Percentiles rank a stretch among this genome's conserved stretches.
phyloP scores from a whole-genome alignment of 2,329 filamentous ascomycete genomes.

The Dactylellina drechsleri region DNA sequence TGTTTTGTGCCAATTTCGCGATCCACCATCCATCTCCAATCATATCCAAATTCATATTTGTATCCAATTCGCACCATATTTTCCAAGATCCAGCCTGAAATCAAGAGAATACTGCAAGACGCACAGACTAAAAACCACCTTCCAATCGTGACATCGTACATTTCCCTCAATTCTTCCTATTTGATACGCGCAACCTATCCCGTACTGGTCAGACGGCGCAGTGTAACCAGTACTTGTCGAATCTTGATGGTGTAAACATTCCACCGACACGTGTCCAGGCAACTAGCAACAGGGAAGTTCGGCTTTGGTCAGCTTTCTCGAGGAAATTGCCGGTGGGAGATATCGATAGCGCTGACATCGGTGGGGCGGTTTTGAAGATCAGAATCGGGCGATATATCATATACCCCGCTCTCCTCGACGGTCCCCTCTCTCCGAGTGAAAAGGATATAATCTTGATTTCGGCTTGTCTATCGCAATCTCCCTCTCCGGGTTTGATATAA shows the following conservation, averaged over 20 bases:
- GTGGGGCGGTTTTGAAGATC: background rate
- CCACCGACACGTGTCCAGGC: conserved; percentile 38
- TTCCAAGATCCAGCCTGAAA: background rate
- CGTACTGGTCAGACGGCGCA: conserved; percentile 6
- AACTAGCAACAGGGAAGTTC: conserved; percentile 8
- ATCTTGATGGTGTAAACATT: background rate
- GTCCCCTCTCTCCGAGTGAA: no score
- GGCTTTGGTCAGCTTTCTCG: background rate
- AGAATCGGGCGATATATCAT: no score
- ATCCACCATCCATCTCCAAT: no score
- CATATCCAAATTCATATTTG: no score
- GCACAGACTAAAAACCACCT: conserved; percentile 14
- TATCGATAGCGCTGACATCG: background rate
- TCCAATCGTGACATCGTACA: conserved; percentile 15
- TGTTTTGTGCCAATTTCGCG: no score
- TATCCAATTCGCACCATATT: background rate
- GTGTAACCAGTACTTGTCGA: conserved; percentile 1
- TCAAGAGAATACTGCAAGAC: background rate
- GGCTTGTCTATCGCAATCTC: no score
- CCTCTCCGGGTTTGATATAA: no score
- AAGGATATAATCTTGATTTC: no score
- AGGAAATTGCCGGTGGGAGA: background rate
- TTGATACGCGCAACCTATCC: background rate
- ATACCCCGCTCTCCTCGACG: no score
- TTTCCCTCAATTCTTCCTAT: background rate